These are phyloP conservation scores for Mycena maculata DNA, from an alignment of 768 basidiomycete genomes.

Conservation along the genomic window DNA sequence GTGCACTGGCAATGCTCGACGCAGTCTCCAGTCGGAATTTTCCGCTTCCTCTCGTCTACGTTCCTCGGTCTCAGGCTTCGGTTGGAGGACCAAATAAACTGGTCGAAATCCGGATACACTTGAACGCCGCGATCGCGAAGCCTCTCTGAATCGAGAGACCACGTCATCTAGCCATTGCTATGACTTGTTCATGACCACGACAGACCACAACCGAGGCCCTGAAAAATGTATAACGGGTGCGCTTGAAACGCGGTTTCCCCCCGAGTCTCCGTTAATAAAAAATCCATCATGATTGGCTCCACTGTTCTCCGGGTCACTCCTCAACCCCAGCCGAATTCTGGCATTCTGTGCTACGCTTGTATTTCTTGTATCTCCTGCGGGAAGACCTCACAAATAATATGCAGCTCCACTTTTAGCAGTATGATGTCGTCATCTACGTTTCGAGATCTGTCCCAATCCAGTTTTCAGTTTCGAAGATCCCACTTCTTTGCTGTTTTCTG, in stretches of 20 bases:
- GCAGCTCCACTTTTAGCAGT: neutral
- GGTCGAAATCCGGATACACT: no score
- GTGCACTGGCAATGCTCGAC: no score
- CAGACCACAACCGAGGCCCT: no score
- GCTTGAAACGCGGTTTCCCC: neutral
- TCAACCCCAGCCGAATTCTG: no score
- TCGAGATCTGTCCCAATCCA: conserved; percentile 3
- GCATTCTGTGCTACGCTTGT: neutral
- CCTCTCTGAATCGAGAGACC: no score
- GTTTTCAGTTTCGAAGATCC: neutral
- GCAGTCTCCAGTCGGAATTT: no score
- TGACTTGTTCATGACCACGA: no score
- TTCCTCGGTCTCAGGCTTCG: no score
- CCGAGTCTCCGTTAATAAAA: neutral
- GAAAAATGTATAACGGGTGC: neutral
- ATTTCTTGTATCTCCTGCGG: neutral
- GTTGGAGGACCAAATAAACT: no score
- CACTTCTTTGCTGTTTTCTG: neutral
- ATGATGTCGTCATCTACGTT: conserved; percentile 22
- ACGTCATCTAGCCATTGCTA: no score
- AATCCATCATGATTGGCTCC: neutral
- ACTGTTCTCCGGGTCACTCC: neutral
- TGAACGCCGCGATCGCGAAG: no score
- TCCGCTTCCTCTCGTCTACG: no score
- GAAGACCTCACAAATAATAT: neutral